phyloP scores from a whole-genome alignment of 305 asterid genomes.

The Lippia alba region DNA sequence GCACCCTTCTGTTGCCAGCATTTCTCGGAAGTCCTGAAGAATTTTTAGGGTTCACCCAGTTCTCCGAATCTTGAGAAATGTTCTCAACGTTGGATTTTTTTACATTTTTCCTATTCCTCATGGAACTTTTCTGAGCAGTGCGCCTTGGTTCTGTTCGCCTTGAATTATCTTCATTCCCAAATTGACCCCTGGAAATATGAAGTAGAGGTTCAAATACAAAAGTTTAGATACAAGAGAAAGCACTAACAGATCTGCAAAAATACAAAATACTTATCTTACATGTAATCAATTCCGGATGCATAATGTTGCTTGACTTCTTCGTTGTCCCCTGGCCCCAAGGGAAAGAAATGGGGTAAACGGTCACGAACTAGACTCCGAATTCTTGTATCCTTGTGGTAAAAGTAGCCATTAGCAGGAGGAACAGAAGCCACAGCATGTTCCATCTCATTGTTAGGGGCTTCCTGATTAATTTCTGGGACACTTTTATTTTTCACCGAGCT shows the following conservation, averaged over 20 bases:
- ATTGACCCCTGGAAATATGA: conserved; percentile 75
- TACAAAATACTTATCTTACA: conserved; percentile 42
- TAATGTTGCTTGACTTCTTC: conserved; percentile 49
- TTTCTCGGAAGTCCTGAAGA: conserved; percentile 54
- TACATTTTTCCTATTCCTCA: conserved; percentile 51
- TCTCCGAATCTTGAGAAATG: conserved; percentile 50
- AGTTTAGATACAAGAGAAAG: conserved; percentile 3
- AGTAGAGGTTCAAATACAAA: conserved; percentile 9
- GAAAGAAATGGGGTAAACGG: conserved; percentile 78
- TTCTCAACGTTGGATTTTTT: conserved; percentile 44
- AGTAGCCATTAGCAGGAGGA: conserved; percentile 71
- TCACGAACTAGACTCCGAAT: conserved; percentile 75
- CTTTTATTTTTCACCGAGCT: conserved; percentile 49
- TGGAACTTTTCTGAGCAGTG: conserved; percentile 45
- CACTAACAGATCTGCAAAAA: neutral
- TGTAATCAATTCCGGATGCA: conserved; percentile 70
- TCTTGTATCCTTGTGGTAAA: conserved; percentile 75
- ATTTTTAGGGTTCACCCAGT: conserved; percentile 77
- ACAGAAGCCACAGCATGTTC: conserved; percentile 37
- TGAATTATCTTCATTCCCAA: conserved; percentile 51
- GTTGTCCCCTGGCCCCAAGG: conserved; percentile 62
- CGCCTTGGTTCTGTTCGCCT: conserved; percentile 38
- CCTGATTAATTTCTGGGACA: conserved; percentile 31
- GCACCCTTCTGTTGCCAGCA: conserved; percentile 83
- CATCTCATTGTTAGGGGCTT: conserved; percentile 39